Evolutionary conservation across 2,329 filamentous ascomycete species (phyloP).

Genomic region (Sporothrix protearum): DNA sequence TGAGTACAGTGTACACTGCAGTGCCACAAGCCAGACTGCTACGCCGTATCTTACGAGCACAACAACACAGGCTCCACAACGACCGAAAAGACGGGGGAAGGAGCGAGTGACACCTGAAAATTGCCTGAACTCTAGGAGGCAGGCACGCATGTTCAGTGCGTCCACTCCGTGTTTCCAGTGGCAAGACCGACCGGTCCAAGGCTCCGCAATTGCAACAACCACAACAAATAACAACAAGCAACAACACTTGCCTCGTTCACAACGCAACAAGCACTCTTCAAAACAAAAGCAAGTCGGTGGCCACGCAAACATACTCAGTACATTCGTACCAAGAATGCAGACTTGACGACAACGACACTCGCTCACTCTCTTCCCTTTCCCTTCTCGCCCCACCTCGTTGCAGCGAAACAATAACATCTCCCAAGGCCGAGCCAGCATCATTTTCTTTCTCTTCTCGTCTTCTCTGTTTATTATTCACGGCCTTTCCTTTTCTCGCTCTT

Average conservation of each 20-base stretch:
- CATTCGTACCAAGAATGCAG: conserved; percentile 14
- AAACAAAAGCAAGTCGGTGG: neutral
- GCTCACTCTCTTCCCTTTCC: neutral
- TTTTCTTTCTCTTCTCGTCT: neutral
- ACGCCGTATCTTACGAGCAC: conserved; percentile 19
- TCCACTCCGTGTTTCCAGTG: neutral
- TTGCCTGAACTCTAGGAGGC: neutral
- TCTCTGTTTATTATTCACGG: conserved; percentile 5
- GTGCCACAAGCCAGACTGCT: conserved; percentile 16
- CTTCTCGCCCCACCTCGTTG: neutral
- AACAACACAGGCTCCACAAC: conserved; percentile 15
- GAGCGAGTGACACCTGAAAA: neutral
- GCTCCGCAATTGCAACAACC: conserved; percentile 12
- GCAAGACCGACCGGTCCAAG: neutral
- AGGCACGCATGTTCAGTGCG: neutral
- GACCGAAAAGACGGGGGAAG: conserved; percentile 5
- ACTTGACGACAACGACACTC: conserved; percentile 19
- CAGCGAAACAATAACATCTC: conserved; percentile 10
- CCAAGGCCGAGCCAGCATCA: conserved; percentile 2
- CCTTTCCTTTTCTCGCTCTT: neutral
- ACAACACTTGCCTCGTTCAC: neutral
- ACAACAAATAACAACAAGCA: conserved; percentile 5
- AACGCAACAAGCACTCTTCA: conserved; percentile 1
- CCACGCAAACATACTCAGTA: conserved; percentile 1
- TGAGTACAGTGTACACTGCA: no score